Percentiles rank a stretch among this genome's conserved stretches.
phyloP scores from a whole-genome alignment of 2,329 filamentous ascomycete species.

The Hirsutella rhossiliensis region DNA sequence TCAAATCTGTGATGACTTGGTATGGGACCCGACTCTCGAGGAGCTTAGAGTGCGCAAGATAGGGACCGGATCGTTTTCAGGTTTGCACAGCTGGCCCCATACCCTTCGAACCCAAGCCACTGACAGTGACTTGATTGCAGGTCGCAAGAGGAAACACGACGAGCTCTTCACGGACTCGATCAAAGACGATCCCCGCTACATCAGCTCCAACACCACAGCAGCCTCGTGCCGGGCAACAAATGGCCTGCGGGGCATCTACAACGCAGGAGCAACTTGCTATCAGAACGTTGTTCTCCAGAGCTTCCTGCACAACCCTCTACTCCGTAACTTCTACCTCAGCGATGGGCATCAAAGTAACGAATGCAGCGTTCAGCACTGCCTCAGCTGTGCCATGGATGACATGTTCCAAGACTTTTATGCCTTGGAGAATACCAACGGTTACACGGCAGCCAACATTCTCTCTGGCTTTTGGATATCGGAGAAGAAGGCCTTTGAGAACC shows the following conservation, averaged over 20 bases:
- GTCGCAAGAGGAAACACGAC: slow-evolving; percentile 65
- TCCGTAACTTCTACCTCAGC: slow-evolving; percentile 83
- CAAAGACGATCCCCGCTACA: slow-evolving; percentile 64
- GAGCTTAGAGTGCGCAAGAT: slow-evolving; percentile 60
- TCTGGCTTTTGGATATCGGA: slow-evolving; percentile 84
- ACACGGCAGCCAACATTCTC: slow-evolving; percentile 80
- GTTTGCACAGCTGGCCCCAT: slow-evolving; percentile 25
- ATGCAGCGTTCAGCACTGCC: slow-evolving; percentile 51
- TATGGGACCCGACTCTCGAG: slow-evolving; percentile 73
- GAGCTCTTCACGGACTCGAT: slow-evolving; percentile 53
- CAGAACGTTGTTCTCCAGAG: slow-evolving; percentile 94
- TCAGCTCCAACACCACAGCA: slow-evolving; percentile 64
- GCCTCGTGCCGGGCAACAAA: slow-evolving; percentile 78
- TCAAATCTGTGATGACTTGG: slow-evolving; percentile 70
- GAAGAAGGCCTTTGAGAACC: slow-evolving; percentile 56
- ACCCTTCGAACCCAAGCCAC: neutral
- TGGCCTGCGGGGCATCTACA: slow-evolving; percentile 85
- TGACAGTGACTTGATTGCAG: slow-evolving; percentile 17
- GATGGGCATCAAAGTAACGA: slow-evolving; percentile 75
- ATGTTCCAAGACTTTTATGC: slow-evolving; percentile 64
- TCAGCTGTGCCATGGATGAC: slow-evolving; percentile 61
- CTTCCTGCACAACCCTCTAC: slow-evolving; percentile 83
- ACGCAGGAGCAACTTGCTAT: slow-evolving; percentile 97
- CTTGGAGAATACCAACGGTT: slow-evolving; percentile 71
- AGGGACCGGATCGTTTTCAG: slow-evolving; percentile 52